These are phyloP conservation scores for Trifolium fragiferum DNA, from an alignment of 306 rosid genomes.

Conservation along the genomic window DNA sequence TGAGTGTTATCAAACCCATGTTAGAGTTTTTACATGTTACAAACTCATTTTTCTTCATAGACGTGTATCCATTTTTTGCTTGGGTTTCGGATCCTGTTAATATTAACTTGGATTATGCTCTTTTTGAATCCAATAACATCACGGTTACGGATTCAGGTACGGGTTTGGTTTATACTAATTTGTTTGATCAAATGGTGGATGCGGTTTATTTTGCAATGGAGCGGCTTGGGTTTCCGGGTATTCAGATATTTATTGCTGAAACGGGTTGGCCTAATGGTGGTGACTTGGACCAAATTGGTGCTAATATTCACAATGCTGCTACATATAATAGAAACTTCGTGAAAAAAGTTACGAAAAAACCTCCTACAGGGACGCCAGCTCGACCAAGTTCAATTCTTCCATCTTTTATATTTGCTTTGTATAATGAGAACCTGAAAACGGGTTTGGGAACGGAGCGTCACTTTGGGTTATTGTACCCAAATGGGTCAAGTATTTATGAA, in stretches of 20 bases:
- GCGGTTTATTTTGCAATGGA: slow-evolving; percentile 79
- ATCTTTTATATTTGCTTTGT: slow-evolving; percentile 70
- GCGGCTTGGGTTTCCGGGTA: slow-evolving; percentile 64
- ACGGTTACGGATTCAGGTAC: slow-evolving; percentile 65
- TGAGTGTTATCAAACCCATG: slow-evolving; percentile 65
- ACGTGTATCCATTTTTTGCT: slow-evolving; percentile 73
- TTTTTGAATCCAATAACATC: slow-evolving; percentile 52
- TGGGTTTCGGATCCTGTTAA: slow-evolving; percentile 63
- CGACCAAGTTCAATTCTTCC: slow-evolving; percentile 70
- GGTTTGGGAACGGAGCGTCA: slow-evolving; percentile 85
- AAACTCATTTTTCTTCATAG: slow-evolving; percentile 79
- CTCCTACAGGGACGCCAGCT: slow-evolving; percentile 76
- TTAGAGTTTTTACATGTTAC: slow-evolving; percentile 61
- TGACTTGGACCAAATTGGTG: slow-evolving; percentile 73
- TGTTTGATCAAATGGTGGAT: slow-evolving; percentile 92
- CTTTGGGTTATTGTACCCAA: slow-evolving; percentile 77
- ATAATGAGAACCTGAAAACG: slow-evolving; percentile 73
- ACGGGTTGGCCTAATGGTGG: slow-evolving; percentile 98
- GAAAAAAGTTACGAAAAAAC: slow-evolving; percentile 57
- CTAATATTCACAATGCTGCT: slow-evolving; percentile 77
- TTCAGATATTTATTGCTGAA: slow-evolving; percentile 75
- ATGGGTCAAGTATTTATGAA: slow-evolving; percentile 56
- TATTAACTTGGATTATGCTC: slow-evolving; percentile 61
- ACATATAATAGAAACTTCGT: slow-evolving; percentile 72
- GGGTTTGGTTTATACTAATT: slow-evolving; percentile 64